A percentile compares a stretch with the other conserved stretches of the same genome.
Conservation (phyloP, 257 asterid species). For the Salvia miltiorrhiza region DNA sequence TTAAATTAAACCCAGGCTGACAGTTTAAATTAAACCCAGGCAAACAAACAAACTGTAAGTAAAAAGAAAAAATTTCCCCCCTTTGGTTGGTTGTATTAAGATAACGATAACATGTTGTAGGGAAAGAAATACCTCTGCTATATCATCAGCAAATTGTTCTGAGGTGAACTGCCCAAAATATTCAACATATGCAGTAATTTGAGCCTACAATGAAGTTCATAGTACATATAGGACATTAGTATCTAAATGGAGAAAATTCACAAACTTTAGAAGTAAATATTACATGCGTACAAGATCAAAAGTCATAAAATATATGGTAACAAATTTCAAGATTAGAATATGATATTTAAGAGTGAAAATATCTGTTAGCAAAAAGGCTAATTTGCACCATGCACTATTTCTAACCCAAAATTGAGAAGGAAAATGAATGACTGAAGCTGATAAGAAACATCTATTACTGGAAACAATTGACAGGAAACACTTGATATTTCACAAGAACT, state of each 20-base stretch:
- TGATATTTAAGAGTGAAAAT: conserved; percentile 6
- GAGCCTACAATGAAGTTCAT: conserved; percentile 51
- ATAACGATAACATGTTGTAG: conserved; percentile 6
- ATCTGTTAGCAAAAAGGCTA: neutral
- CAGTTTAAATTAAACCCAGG: too few species aligned
- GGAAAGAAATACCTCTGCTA: conserved; percentile 73
- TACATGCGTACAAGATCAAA: conserved; percentile 4
- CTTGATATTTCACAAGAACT: neutral
- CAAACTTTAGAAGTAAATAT: neutral
- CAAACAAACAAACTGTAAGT: neutral
- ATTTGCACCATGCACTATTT: conserved; percentile 1
- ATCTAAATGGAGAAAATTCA: neutral
- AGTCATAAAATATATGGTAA: conserved; percentile 1
- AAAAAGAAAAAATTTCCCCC: neutral
- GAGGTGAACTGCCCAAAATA: conserved; percentile 96
- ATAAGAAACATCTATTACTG: neutral
- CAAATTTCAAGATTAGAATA: neutral
- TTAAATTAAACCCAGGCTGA: too few species aligned
- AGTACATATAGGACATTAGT: neutral
- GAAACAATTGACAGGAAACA: neutral
- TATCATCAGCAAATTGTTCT: conserved; percentile 93
- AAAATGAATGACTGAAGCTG: neutral
- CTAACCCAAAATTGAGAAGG: neutral
- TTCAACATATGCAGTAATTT: conserved; percentile 85
- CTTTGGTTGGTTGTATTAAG: conserved; percentile 7